Percentiles rank a stretch among this genome's conserved stretches.
Evolutionary conservation across 1,284 basidiomycete genomes (phyloP).

Genomic region (Mycosarcoma mackinlayi): DNA sequence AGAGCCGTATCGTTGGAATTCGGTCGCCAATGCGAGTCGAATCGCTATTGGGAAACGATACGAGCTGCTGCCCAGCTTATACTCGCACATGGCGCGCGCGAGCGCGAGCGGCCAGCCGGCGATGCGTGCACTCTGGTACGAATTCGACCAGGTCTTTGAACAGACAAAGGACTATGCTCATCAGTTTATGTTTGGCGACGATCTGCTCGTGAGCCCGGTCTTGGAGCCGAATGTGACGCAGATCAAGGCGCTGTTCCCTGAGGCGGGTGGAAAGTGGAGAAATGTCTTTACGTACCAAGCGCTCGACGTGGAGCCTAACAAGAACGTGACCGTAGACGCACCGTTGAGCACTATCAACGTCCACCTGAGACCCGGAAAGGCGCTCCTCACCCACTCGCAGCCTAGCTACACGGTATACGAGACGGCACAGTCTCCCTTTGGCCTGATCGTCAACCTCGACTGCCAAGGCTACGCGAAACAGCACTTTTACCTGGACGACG

Average conservation of each 20-base stretch:
- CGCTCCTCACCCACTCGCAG: constrained; percentile 41
- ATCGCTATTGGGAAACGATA: constrained; percentile 50
- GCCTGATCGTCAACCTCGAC: constrained; percentile 70
- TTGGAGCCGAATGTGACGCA: constrained; percentile 51
- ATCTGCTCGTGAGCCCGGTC: constrained; percentile 45
- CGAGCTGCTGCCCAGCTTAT: constrained; percentile 46
- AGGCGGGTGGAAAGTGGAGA: constrained; percentile 72
- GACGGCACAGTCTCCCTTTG: constrained; percentile 32
- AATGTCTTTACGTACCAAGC: constrained; percentile 80
- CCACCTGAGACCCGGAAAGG: constrained; percentile 44
- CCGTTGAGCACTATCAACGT: constrained; percentile 61
- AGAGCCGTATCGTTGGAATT: constrained; percentile 53
- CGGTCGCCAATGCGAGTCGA: constrained; percentile 47
- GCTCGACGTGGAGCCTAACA: constrained; percentile 70
- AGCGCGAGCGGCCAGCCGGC: constrained; percentile 39
- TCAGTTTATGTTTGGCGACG: constrained; percentile 54
- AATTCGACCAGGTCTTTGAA: constrained; percentile 48
- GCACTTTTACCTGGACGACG: constrained; percentile 76
- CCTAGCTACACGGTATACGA: constrained; percentile 49
- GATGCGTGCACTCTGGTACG: constrained; percentile 50
- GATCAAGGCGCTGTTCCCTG: constrained; percentile 64
- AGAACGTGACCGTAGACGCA: constrained; percentile 71
- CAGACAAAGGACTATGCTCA: constrained; percentile 38
- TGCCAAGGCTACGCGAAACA: constrained; percentile 72
- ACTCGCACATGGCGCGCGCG: constrained; percentile 38